phyloP scores from a whole-genome alignment of 306 rosid genomes.

The Prunus fruticosa region DNA sequence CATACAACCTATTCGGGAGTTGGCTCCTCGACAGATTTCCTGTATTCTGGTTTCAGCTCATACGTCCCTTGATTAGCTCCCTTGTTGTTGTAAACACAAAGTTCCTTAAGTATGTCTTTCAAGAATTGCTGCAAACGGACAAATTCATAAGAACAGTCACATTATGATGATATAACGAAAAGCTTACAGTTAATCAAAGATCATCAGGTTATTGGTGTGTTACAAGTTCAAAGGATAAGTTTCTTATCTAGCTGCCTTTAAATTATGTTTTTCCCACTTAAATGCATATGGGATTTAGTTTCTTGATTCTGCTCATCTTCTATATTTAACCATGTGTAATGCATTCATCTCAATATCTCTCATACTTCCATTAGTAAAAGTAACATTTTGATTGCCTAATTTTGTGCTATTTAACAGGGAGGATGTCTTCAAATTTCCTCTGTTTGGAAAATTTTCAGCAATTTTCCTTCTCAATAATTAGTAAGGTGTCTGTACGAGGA shows the following conservation, averaged over 20 bases:
- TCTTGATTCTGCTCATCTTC: not conserved
- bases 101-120: conserved; percentile 85
- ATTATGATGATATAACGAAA: not conserved
- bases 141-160: conserved; percentile 6
- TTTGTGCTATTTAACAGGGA: not conserved
- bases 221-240: not conserved
- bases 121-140: conserved; percentile 74
- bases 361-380: not conserved
- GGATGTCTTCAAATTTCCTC: not conserved
- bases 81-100: conserved; percentile 84
- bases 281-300: not conserved
- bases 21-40: conserved; percentile 51
- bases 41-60: conserved; percentile 91
- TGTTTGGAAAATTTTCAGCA: not conserved
- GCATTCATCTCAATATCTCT: not conserved
- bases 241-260: not conserved
- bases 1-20: conserved; percentile 23
- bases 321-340: not conserved
- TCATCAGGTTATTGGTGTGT: not conserved
- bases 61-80: conserved; percentile 89
- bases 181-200: not conserved
- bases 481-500: too few relatives aligned
- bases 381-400: not conserved
- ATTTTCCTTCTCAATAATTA: not conserved
- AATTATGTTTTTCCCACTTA: not conserved